Evolutionary conservation across 306 rosid species (phyloP).

Genomic region (Pueraria montana): DNA sequence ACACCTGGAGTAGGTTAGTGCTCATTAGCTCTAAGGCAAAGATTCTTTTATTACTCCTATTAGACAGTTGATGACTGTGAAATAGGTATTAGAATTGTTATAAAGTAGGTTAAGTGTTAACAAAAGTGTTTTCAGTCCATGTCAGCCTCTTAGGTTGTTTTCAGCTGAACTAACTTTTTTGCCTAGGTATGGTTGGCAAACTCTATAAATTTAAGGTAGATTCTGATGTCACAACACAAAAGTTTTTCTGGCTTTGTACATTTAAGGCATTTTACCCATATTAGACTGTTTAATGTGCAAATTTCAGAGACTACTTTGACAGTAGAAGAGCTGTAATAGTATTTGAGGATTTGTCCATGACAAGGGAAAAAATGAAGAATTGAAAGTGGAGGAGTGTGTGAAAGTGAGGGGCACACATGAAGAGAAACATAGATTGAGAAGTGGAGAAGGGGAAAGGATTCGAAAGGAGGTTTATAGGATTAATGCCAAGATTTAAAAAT

Average conservation of each 20-base stretch:
- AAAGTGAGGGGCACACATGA: background rate
- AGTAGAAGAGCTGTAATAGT: background rate
- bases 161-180: background rate
- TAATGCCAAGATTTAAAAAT: constrained; percentile 2
- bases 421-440: background rate
- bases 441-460: background rate
- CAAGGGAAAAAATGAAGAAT: background rate
- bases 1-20: constrained; percentile 55
- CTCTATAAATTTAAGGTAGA: background rate
- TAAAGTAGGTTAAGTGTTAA: constrained; percentile 11
- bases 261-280: background rate
- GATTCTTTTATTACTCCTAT: constrained; percentile 27
- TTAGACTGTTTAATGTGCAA: background rate
- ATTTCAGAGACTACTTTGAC: background rate
- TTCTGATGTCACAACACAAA: background rate
- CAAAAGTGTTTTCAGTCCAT: background rate
- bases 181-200: background rate
- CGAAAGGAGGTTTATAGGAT: background rate
- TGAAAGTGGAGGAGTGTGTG: background rate
- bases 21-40: background rate
- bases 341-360: constrained; percentile 1
- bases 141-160: background rate
- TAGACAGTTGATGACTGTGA: background rate
- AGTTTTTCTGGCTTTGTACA: background rate
- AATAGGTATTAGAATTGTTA: background rate